Conservation (phyloP, 768 basidiomycete species). For the Inosperma sp. region DNA sequence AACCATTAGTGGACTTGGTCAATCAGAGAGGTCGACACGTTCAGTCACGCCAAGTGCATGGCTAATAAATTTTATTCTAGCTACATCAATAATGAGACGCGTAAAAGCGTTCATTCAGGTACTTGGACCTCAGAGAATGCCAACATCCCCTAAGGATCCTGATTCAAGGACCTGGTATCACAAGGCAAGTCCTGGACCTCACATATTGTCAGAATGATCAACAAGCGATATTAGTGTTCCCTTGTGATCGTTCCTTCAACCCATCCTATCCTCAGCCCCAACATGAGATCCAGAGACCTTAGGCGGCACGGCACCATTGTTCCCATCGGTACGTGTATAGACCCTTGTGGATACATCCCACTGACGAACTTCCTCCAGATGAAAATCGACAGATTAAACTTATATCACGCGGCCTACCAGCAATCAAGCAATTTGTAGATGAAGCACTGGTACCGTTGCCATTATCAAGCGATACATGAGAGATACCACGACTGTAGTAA, state of each 20-base stretch:
- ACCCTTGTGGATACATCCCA: neutral
- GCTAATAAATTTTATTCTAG: constrained; percentile 9
- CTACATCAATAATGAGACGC: constrained; percentile 36
- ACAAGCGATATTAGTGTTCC: constrained; percentile 53
- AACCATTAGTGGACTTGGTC: constrained; percentile 69
- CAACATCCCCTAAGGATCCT: constrained; percentile 48
- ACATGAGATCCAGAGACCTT: constrained; percentile 39
- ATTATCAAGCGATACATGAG: too few relatives aligned
- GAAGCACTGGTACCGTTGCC: too few relatives aligned
- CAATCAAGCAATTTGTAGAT: constrained; percentile 55
- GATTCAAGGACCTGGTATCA: constrained; percentile 69
- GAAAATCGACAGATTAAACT: constrained; percentile 72
- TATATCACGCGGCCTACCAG: constrained; percentile 61
- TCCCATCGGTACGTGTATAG: constrained; percentile 48
- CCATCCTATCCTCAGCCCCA: constrained; percentile 50
- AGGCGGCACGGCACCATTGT: constrained; percentile 64
- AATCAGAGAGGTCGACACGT: constrained; percentile 56
- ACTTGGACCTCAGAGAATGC: constrained; percentile 58
- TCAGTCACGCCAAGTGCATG: neutral
- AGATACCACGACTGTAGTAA: too few relatives aligned
- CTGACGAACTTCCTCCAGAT: constrained; percentile 35
- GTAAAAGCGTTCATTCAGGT: constrained; percentile 78
- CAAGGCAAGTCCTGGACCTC: constrained; percentile 37
- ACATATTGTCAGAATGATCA: neutral
- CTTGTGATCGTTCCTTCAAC: constrained; percentile 62